Conservation (phyloP, 441 rosid species). For the Viola pubescens region DNA sequence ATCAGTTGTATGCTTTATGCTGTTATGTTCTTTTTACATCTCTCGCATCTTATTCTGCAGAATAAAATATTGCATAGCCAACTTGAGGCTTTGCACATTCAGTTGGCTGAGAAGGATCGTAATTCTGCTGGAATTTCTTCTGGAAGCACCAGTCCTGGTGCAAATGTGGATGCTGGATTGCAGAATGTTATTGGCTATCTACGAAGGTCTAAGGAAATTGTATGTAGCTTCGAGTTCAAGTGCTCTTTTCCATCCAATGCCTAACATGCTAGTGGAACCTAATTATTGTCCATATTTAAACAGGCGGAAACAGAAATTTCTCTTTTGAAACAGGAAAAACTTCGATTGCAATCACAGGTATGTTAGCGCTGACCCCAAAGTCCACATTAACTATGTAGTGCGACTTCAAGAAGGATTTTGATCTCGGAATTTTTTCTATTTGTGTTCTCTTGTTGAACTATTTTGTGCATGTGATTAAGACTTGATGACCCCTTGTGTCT, state of each 20-base stretch:
- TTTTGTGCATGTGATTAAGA: too few species aligned
- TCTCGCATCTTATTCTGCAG: constrained; percentile 34
- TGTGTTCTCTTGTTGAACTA: too few species aligned
- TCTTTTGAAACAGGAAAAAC: constrained; percentile 83
- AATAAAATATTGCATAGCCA: constrained; percentile 79
- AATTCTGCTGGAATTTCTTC: constrained; percentile 44
- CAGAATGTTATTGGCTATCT: constrained; percentile 85
- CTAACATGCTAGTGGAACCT: too few species aligned
- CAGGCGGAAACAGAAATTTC: constrained; percentile 98
- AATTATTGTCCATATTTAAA: constrained; percentile 5
- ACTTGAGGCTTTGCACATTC: constrained; percentile 89
- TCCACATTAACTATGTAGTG: too few species aligned
- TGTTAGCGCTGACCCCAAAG: constrained; percentile 6
- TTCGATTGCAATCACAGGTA: constrained; percentile 87
- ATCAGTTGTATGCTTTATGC: too few species aligned
- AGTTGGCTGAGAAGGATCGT: constrained; percentile 71
- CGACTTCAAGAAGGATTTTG: too few species aligned
- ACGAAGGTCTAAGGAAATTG: constrained; percentile 84
- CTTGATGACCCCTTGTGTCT: too few species aligned
- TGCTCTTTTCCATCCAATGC: background rate
- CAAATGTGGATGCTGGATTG: constrained; percentile 51
- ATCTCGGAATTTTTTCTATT: too few species aligned
- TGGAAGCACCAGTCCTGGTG: constrained; percentile 32
- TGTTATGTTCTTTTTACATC: background rate
- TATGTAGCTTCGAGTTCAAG: constrained; percentile 26